Evolutionary conservation across 192 early-diverging fungal genomes (phyloP).

Genomic region (Rhizoclosmatium globosum): DNA sequence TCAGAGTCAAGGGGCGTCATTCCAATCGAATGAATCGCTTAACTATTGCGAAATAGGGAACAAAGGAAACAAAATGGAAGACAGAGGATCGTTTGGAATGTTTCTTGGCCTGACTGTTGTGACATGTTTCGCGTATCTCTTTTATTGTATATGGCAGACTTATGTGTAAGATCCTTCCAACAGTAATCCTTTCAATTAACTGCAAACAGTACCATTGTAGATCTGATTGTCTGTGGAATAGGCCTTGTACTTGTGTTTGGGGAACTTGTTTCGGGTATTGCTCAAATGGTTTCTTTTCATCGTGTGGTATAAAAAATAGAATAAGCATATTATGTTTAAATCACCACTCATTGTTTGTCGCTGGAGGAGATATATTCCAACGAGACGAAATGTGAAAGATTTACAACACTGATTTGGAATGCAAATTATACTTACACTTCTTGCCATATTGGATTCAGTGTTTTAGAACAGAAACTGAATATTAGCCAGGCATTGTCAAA

Average conservation of each 20-base stretch:
- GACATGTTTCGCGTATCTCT: constrained; percentile 35
- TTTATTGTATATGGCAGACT: constrained; percentile 46
- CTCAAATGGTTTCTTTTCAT: constrained; percentile 27
- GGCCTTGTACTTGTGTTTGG: constrained; percentile 11
- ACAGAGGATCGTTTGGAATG: constrained; percentile 23
- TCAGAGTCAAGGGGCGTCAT: no score
- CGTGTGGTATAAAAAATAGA: background rate
- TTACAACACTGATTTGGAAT: no score
- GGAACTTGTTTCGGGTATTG: constrained; percentile 27
- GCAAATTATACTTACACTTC: no score
- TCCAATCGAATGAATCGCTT: no score
- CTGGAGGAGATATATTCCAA: no score
- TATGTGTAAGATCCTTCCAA: constrained; percentile 43
- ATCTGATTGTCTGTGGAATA: constrained; percentile 29
- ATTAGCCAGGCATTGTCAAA: no score
- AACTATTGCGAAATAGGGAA: constrained; percentile 4
- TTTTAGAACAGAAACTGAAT: no score
- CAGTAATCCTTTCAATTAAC: background rate
- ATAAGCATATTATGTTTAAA: no score
- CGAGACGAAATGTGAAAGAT: no score
- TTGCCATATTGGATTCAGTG: no score
- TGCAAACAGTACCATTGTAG: constrained; percentile 33
- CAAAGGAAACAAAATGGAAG: constrained; percentile 53
- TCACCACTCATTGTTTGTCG: no score
- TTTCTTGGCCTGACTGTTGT: constrained; percentile 42